Evolutionary conservation across 2,329 filamentous ascomycete genomes (phyloP), one percentile per base, ranked within the genome.

Genomic region (Ascochyta koolunga): DNA sequence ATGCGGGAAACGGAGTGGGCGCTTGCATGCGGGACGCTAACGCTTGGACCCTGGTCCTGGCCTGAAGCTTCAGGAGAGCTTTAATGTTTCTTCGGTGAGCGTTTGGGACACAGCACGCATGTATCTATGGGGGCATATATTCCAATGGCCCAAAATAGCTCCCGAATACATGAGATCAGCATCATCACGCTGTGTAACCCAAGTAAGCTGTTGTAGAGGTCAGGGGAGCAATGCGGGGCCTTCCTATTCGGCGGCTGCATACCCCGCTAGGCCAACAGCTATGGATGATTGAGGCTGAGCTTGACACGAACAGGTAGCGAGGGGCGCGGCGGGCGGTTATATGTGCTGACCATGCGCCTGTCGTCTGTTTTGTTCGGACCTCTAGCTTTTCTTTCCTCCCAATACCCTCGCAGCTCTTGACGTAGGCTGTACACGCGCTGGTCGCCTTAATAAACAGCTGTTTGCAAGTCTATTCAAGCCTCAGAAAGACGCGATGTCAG

Each of bases 201-300:
- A 39, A 19, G 42, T 52, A 52, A 50, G 41, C 43, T 50, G 51
- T 45, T 44, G 40, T 45, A 43, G 22, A 40, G 27, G 45, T 45
- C 35, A 40, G 18, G 50, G 39, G 40, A 49, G 16, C 33, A 49
- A 50, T 54, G 51, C 47, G 53, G 48, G 43, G 43, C 39, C 15
- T 24, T 38, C 46, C 47, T 25, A 47, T 51, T 51, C 47, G 52
- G 47, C 53, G 51, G 45, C 40, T 54, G 60, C 45, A 58, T 60
- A 65, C 68, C 65, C 67, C 69, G 60, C 69, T 66, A 67, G 55
- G 8, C 58, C 62, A 66, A 60, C 66, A 66, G 60, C 65, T 68
- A 50, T 54, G 54, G 54, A 43, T 50, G 52, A 60, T 54, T 60
- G 68, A 70, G 67, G 70, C 69, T 71, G 70, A 71, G 70, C 67